Base-by-base conservation (phyloP, 169 alveolate species). In the Eimeria acervulina region DNA sequence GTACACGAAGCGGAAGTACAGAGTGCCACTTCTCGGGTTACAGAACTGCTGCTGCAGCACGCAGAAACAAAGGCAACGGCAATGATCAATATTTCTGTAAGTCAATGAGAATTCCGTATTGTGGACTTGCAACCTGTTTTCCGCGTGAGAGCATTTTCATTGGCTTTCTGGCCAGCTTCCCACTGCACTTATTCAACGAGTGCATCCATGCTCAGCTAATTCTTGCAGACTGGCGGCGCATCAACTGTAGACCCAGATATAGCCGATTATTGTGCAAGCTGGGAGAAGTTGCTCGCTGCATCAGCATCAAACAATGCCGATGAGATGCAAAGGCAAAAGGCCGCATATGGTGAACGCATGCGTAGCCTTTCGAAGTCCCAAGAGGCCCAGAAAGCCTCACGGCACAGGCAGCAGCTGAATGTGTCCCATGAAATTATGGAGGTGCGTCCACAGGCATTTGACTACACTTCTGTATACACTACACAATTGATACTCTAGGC, bases 1-100 rank as follows among this genome's bases (percentile, higher is more conserved):
- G 66, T 87, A 21, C 94, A 87, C 61, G 94, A 87, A 63, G 59
- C 94, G 15, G 83, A 87, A 74, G 94, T 87, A 28, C 94, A 87
- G 21, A 87, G 59, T 31, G 66, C 94, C 61, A 87, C 94, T 28
- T 0, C 36, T 40, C 94, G 81, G 40, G 74, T 40, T 87, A 63
- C 83, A 36, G 61, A 38, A 21, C 81, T 87, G 51, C 83, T 59
- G 81, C 63, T 87, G 83, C 83, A 63, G 44, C 66, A 87, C 83
- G 61, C 94, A 36, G 63, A 87, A 74, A 87, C 94, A 28, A 59
- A 87, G 83, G 83, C 83, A 12, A 26, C 94, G 70, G 81, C 94
- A 31, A 63, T 87, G 59, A 33, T 63, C 47, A 87, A 26, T 40
- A 61, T 87, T 21, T 59, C 83, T 0, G 94, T 87, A 38, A 63